These are phyloP conservation scores for Cnidoscolus chayamansa DNA, from an alignment of 441 rosid species.

Conservation along the genomic window DNA sequence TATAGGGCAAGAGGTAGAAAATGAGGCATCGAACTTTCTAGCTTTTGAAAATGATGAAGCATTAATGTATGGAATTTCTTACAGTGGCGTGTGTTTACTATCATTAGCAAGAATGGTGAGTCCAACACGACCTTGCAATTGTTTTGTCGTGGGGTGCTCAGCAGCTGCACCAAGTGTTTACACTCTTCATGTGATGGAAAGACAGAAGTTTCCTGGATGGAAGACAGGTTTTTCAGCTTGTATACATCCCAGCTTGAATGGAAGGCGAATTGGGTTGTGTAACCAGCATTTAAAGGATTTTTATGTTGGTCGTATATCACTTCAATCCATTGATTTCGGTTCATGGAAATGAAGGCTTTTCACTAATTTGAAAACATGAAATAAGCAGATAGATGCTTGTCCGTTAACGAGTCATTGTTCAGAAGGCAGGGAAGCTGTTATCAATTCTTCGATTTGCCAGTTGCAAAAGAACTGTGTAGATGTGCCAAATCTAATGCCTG, in stretches of 20 bases:
- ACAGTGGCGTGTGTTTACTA: conserved; percentile 62
- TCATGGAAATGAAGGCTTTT: conserved; percentile 50
- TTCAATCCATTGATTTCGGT: conserved; percentile 77
- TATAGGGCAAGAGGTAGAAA: conserved; percentile 46
- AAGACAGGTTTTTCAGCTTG: conserved; percentile 81
- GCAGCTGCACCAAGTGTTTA: conserved; percentile 71
- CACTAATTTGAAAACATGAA: neutral
- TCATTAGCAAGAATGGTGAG: conserved; percentile 74
- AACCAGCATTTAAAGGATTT: conserved; percentile 64
- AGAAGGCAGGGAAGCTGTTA: conserved; percentile 8
- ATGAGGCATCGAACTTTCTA: conserved; percentile 34
- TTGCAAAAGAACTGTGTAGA: neutral
- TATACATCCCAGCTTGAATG: conserved; percentile 82
- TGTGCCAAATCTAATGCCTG: neutral
- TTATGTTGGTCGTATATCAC: conserved; percentile 68
- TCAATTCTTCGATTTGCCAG: neutral
- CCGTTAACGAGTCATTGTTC: neutral
- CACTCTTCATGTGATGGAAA: conserved; percentile 81
- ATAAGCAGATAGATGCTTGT: neutral
- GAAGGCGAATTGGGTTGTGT: conserved; percentile 76
- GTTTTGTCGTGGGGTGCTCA: conserved; percentile 69
- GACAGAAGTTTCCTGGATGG: conserved; percentile 95
- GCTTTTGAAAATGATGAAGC: conserved; percentile 54
- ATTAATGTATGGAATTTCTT: conserved; percentile 60
- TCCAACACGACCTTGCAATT: conserved; percentile 67